Conservation (phyloP, 1,139 yeast species). For the Insectozyma bohioensis region DNA sequence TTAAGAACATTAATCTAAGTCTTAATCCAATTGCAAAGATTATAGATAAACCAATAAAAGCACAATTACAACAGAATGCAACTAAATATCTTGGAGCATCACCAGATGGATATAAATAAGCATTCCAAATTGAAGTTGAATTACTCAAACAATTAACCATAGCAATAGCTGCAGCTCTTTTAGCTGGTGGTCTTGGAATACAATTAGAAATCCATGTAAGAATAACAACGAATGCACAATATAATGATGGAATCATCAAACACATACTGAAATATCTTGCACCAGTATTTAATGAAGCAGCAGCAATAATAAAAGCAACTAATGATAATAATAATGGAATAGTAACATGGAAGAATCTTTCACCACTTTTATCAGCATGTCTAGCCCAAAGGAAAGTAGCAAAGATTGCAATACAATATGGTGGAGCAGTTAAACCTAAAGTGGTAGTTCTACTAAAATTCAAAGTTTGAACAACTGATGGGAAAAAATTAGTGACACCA, state of each 20-base stretch:
- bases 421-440: slow-evolving; percentile 59
- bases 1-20: slow-evolving; percentile 36
- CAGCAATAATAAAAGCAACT: slow-evolving; percentile 53
- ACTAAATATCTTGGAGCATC: slow-evolving; percentile 45
- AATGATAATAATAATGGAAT: slow-evolving; percentile 46
- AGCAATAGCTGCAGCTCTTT: slow-evolving; percentile 54
- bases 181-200: slow-evolving; percentile 52
- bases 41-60: slow-evolving; percentile 42
- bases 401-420: slow-evolving; percentile 55
- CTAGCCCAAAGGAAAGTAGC: slow-evolving; percentile 54
- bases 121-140: slow-evolving; percentile 55
- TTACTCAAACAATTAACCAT: slow-evolving; percentile 52
- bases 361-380: slow-evolving; percentile 59
- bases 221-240: slow-evolving; percentile 55
- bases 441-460: slow-evolving; percentile 50
- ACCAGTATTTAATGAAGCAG: slow-evolving; percentile 54
- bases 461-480: slow-evolving; percentile 56
- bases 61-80: slow-evolving; percentile 52
- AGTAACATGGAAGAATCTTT: slow-evolving; percentile 53
- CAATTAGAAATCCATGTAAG: slow-evolving; percentile 59
- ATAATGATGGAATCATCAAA: slow-evolving; percentile 57
- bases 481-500: slow-evolving; percentile 63
- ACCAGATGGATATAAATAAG: slow-evolving; percentile 45
- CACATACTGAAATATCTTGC: slow-evolving; percentile 65
- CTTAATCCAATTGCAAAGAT: slow-evolving; percentile 39